Evolutionary conservation across 192 early-diverging fungal species (phyloP), one percentile per base, ranked within the genome.

Genomic region (Podila clonocystis): DNA sequence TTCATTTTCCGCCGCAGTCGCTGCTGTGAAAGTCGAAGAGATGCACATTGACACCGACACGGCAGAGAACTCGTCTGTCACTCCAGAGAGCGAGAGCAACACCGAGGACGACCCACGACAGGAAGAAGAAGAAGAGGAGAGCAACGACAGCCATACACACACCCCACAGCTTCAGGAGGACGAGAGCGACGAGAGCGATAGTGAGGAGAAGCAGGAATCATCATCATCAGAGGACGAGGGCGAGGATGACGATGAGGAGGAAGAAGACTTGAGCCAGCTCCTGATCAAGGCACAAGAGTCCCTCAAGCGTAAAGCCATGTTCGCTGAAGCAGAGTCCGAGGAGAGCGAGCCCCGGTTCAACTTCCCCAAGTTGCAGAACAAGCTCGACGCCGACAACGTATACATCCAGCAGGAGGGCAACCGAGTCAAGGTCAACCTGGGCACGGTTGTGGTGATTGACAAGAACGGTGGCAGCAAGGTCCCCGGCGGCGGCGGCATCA

Each of bases 361-460:
- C 58, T 74, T 87, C 41, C 83, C 87, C 11, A 86, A 82, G 63
- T 61, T 88, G 8, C 62, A 88, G 48, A 52, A 82, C 19, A 83
- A 83, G 58, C 58, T 88, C 6, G 65, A 82, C 17, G 55, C 75
- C 17, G 58, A 83, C 5, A 61, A 82, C 9, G 55, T 73, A 4
- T 88, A 88, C 61, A 75, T 85, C 38, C 67, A 68, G 38, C 62
- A 75, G 48, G 58, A 83, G 12, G 66, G 69, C 17, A 57, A 45
- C 7, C 36, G 55, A 61, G 85, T 70, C 0, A 82, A 76, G 65
- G 63, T 86, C 7, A 63, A 65, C 12, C 22, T 61, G 49, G 71
- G 74, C 17, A 50, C 72, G 2, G 77, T 85, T 9, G 68, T 67
- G 2, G 65, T 86, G 2, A 78, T 85, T 9, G 70, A 82, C 13